Percentiles rank a stretch among this genome's conserved stretches.
phyloP scores from a whole-genome alignment of 2,329 filamentous ascomycete genomes.

The Graphium sp. region DNA sequence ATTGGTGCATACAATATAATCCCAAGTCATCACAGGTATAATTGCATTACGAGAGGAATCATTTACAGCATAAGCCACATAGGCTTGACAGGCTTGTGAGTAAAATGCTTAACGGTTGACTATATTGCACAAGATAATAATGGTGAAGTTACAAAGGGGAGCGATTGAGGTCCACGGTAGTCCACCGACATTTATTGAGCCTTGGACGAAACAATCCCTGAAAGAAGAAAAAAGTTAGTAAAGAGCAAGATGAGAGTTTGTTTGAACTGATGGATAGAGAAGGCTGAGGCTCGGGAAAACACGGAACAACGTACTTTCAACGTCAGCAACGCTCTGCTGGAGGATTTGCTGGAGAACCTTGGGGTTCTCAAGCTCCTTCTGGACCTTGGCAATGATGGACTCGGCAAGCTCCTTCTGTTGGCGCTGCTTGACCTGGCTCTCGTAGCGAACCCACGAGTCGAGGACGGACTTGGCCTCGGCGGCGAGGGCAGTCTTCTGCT shows the following conservation, averaged over 20 bases:
- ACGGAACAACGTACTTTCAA: slow-evolving; percentile 57
- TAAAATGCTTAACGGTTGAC: neutral
- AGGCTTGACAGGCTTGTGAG: too few species aligned
- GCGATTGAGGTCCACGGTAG: too few species aligned
- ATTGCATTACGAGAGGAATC: too few species aligned
- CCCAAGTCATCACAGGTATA: too few species aligned
- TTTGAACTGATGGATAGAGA: slow-evolving; percentile 6
- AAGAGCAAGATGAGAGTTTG: neutral
- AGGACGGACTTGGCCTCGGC: slow-evolving; percentile 88
- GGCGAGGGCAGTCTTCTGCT: slow-evolving; percentile 87
- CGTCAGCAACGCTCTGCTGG: slow-evolving; percentile 86
- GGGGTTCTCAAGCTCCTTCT: slow-evolving; percentile 97
- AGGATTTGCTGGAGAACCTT: slow-evolving; percentile 95
- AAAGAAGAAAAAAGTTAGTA: slow-evolving; percentile 16
- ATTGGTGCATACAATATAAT: too few species aligned
- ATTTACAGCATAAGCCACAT: too few species aligned
- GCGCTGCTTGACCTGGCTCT: slow-evolving; percentile 95
- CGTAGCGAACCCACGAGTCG: slow-evolving; percentile 97
- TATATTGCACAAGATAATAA: too few species aligned
- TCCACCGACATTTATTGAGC: slow-evolving; percentile 46
- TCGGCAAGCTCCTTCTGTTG: slow-evolving; percentile 95
- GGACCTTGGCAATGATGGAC: slow-evolving; percentile 88
- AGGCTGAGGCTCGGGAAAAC: neutral
- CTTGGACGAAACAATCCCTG: slow-evolving; percentile 48
- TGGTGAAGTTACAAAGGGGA: too few species aligned